A percentile compares a stretch with the other conserved stretches of the same genome.
phyloP scores from a whole-genome alignment of 2,329 filamentous ascomycete species.

The Aspergillus brunneoviolaceus region DNA sequence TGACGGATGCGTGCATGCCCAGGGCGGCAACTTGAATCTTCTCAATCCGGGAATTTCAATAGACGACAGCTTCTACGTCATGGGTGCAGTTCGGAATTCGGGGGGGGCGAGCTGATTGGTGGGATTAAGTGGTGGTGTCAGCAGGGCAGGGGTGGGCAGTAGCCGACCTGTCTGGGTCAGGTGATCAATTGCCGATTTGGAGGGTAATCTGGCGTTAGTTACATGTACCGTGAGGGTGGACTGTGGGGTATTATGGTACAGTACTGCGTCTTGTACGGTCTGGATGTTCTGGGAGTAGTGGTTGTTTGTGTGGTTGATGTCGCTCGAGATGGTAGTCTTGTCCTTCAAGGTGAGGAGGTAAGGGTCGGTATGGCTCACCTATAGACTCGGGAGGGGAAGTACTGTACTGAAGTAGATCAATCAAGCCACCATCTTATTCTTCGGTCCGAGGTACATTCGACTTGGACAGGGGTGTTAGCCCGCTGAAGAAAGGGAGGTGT shows the following conservation, averaged over 20 bases:
- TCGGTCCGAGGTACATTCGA: slow-evolving; percentile 15
- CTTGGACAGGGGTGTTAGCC: not conserved
- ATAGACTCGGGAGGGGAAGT: too few relatives aligned
- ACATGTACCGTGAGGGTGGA: not conserved
- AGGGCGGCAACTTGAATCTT: slow-evolving; percentile 3
- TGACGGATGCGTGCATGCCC: not conserved
- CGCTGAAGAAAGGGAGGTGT: too few relatives aligned
- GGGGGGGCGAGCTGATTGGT: slow-evolving; percentile 8
- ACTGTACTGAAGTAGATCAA: not conserved
- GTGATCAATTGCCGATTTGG: slow-evolving; percentile 11
- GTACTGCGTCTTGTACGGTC: too few relatives aligned
- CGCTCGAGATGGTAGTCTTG: too few relatives aligned
- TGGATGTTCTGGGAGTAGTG: too few relatives aligned
- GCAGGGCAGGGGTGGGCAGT: not conserved
- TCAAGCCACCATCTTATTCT: not conserved
- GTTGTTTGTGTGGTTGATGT: too few relatives aligned
- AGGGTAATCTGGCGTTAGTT: not conserved
- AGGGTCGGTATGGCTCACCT: too few relatives aligned
- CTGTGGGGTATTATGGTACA: not conserved
- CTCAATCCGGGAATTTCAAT: slow-evolving; percentile 8
- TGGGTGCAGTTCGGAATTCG: slow-evolving; percentile 7
- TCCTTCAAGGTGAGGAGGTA: too few relatives aligned
- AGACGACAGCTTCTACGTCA: slow-evolving; percentile 10
- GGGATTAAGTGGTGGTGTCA: not conserved
- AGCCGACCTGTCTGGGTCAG: slow-evolving; percentile 9